Conservation (phyloP, 1,284 basidiomycete genomes). For the Phellinidium pouzarii region DNA sequence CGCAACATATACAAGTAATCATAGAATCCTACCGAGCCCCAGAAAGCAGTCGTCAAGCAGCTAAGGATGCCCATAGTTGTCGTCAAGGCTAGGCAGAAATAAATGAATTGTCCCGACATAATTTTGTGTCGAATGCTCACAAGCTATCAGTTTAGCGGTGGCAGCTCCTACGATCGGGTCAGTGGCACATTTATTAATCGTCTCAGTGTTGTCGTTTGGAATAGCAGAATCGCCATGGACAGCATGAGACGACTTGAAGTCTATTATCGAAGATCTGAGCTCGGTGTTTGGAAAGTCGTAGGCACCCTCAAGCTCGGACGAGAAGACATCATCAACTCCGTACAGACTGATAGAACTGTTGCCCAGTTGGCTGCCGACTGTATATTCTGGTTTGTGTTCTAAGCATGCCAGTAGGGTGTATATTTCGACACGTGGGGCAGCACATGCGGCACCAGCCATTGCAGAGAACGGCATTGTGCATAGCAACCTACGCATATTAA, state of each 20-base stretch:
- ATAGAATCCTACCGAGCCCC: conserved; percentile 56
- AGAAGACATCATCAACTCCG: not conserved
- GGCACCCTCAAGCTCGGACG: not conserved
- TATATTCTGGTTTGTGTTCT: conserved; percentile 46
- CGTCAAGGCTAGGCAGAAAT: conserved; percentile 42
- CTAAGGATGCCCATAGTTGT: conserved; percentile 66
- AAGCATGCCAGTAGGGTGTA: conserved; percentile 52
- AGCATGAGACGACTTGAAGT: not conserved
- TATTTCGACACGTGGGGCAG: conserved; percentile 61
- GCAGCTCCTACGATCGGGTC: conserved; percentile 70
- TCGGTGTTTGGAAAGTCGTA: too few species aligned
- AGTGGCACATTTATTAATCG: conserved; percentile 41
- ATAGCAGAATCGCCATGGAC: conserved; percentile 9
- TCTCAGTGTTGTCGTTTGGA: not conserved
- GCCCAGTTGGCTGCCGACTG: conserved; percentile 19
- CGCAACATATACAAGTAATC: not conserved
- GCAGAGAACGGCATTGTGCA: conserved; percentile 45
- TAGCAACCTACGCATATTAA: conserved; percentile 42
- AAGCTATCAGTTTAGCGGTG: conserved; percentile 60
- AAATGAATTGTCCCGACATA: not conserved
- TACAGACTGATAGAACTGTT: not conserved
- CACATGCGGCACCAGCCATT: conserved; percentile 44
- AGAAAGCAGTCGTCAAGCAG: conserved; percentile 77
- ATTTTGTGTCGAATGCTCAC: conserved; percentile 32
- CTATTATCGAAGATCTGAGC: too few species aligned